Base-by-base conservation (phyloP, 352 stramenopile species). In the Phytophthora tubulina region DNA sequence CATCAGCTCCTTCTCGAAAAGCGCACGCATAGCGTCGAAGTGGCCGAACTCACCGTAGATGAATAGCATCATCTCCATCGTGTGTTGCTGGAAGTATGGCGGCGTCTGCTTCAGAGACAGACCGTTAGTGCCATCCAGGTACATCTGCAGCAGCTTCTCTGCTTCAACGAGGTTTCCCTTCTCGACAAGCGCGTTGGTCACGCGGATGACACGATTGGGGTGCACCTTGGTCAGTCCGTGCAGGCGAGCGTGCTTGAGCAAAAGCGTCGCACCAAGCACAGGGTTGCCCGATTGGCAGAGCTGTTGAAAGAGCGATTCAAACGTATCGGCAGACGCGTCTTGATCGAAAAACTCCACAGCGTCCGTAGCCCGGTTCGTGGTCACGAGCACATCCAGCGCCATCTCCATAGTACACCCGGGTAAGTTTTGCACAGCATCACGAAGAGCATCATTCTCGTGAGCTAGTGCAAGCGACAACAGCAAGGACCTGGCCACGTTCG, bases 21-120 rank as follows among this genome's bases (percentile, higher is more conserved):
- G 70, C 54, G 67, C 46, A 32, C 64, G 70, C 30, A 93, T 74
- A 17, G 70, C 63, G 31, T 82, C 74, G 35, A 90, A 84, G 27
- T 77, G 65, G 15, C 71, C 56, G 27, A 82, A 70, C 48, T 92
- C 84, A 32, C 86, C 86, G 63, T 92, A 84, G 52, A 92, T 82
- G 52, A 82, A 89, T 6, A 94, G 78, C 72, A 89, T 60, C 84
- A 89, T 84, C 78, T 94, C 84, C 58, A 91, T 76, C 21, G 81
- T 78, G 30, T 94, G 79, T 14, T 85, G 75, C 71, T 94, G 86
- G 64, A 89, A 86, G 63, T 73, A 80, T 21, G 74, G 59, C 46
- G 82, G 83, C 67, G 86, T 82, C 30, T 91, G 80, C 45, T 77
- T 80, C 27, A 92, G 70, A 8, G 77, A 65, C 10, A 88, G 53